phyloP scores from a whole-genome alignment of 345 rosid species.

The Carallia brachiata region DNA sequence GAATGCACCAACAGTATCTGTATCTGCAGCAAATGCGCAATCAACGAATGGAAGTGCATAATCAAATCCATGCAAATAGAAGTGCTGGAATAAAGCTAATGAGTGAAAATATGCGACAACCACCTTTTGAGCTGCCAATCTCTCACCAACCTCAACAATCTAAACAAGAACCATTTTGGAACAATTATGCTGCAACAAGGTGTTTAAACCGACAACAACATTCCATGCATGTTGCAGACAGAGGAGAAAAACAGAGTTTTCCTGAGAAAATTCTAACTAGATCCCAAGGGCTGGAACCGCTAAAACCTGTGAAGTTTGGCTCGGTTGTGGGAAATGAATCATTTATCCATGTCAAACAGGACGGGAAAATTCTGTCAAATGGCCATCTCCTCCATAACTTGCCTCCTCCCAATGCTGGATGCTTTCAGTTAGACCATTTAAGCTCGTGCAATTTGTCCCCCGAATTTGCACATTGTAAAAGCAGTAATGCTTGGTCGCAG shows the following conservation, averaged over 20 bases:
- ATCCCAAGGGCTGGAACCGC: slow-evolving; percentile 47
- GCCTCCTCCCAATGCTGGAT: slow-evolving; percentile 29
- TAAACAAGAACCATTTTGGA: slow-evolving; percentile 46
- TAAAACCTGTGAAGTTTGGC: slow-evolving; percentile 48
- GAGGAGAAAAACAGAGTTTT: slow-evolving; percentile 39
- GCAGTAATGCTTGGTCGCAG: slow-evolving; percentile 36
- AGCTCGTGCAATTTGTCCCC: slow-evolving; percentile 36
- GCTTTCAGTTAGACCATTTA: slow-evolving; percentile 38
- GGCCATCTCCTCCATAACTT: slow-evolving; percentile 34
- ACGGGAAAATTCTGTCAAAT: slow-evolving; percentile 42
- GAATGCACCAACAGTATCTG: slow-evolving; percentile 43
- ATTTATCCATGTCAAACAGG: slow-evolving; percentile 32
- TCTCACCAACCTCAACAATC: slow-evolving; percentile 42
- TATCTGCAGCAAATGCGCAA: slow-evolving; percentile 45
- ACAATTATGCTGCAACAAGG: slow-evolving; percentile 33
- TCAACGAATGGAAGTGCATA: slow-evolving; percentile 36
- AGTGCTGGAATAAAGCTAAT: slow-evolving; percentile 27
- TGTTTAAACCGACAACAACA: slow-evolving; percentile 33
- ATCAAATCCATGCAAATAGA: slow-evolving; percentile 35
- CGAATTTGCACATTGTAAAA: slow-evolving; percentile 31
- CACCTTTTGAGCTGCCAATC: slow-evolving; percentile 41
- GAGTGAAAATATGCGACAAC: slow-evolving; percentile 38
- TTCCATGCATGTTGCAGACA: slow-evolving; percentile 34
- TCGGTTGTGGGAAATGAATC: slow-evolving; percentile 43
- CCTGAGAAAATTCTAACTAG: slow-evolving; percentile 66